Evolutionary conservation across 306 rosid genomes (phyloP).

Genomic region (Coriaria nepalensis): DNA sequence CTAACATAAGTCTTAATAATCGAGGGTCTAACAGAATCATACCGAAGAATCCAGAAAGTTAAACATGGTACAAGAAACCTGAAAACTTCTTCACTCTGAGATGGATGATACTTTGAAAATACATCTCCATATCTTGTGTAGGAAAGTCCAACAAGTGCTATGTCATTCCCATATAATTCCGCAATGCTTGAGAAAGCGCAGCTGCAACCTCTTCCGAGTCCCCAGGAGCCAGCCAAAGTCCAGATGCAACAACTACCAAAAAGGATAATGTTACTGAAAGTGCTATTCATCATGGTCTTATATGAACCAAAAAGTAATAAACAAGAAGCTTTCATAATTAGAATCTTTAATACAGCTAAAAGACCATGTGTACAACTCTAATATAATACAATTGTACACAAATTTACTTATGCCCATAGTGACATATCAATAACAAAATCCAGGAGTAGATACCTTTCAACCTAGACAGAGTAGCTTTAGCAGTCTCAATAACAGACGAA

Average conservation of each 20-base stretch:
- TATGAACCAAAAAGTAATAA: too few species aligned
- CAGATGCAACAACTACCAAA: conserved; percentile 70
- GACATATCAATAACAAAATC: neutral
- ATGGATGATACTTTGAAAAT: conserved; percentile 60
- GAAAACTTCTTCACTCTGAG: conserved; percentile 64
- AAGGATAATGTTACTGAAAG: conserved; percentile 4
- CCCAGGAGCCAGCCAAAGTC: conserved; percentile 92
- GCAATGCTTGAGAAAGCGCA: conserved; percentile 90
- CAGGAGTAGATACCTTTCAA: conserved; percentile 52
- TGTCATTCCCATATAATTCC: conserved; percentile 45
- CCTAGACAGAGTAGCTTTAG: conserved; percentile 63
- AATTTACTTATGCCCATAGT: too few species aligned
- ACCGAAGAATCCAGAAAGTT: neutral
- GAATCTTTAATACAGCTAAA: too few species aligned
- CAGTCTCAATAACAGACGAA: conserved; percentile 58
- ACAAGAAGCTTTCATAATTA: too few species aligned
- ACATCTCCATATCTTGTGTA: conserved; percentile 95
- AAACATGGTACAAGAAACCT: conserved; percentile 34
- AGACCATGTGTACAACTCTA: neutral
- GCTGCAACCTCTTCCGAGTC: conserved; percentile 94
- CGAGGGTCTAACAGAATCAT: too few species aligned
- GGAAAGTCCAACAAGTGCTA: conserved; percentile 55
- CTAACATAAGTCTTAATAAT: too few species aligned
- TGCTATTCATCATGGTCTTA: too few species aligned
- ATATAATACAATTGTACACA: conserved; percentile 5